phyloP scores from a whole-genome alignment of 305 asterid genomes.

The Fraxinus platypoda region DNA sequence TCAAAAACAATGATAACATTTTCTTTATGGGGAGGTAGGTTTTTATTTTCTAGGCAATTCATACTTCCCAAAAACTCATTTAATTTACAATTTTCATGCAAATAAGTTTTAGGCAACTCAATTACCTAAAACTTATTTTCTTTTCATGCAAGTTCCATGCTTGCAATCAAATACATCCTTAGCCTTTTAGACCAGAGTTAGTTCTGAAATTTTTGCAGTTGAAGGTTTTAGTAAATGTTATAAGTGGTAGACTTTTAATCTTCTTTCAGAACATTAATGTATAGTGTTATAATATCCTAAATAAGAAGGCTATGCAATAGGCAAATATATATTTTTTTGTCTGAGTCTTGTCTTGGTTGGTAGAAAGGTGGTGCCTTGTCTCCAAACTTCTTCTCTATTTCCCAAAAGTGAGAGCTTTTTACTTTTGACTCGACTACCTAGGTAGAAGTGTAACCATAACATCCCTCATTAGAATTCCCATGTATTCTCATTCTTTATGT shows the following conservation, averaged over 20 bases:
- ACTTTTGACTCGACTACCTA: neutral
- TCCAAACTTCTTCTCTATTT: constrained; percentile 3
- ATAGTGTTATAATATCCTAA: neutral
- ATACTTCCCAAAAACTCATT: neutral
- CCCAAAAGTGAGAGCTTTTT: neutral
- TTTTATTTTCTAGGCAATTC: neutral
- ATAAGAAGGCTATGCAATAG: neutral
- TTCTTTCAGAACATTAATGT: neutral
- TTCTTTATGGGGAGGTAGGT: neutral
- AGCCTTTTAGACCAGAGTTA: neutral
- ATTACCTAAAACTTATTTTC: neutral
- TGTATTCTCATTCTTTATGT: neutral
- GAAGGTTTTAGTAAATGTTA: neutral
- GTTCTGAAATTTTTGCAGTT: neutral
- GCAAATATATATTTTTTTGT: constrained; percentile 6
- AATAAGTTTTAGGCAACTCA: too few relatives aligned
- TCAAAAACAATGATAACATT: too few relatives aligned
- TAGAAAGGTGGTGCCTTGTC: constrained; percentile 1
- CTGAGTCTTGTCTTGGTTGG: neutral
- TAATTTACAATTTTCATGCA: neutral
- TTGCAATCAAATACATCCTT: neutral
- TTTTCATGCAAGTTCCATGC: neutral
- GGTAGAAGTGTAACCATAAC: constrained; percentile 12
- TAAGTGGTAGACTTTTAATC: constrained; percentile 11
- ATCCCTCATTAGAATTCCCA: neutral